phyloP scores from a whole-genome alignment of 1,139 yeast species.

The Debaryomyces sp. region DNA sequence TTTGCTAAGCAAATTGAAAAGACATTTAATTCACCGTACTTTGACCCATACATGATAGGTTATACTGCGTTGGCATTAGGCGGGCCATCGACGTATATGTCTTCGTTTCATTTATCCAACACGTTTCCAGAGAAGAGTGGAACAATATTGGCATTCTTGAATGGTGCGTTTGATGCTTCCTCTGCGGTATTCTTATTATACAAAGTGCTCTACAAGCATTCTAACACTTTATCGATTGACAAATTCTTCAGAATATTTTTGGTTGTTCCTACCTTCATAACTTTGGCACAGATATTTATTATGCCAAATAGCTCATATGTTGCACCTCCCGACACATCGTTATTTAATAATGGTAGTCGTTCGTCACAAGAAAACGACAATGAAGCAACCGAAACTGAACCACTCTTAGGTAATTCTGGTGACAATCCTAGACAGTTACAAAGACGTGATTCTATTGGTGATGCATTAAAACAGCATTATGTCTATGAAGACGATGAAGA shows the following conservation, averaged over 20 bases:
- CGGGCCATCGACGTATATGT: conserved; percentile 49
- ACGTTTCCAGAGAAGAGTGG: conserved; percentile 47
- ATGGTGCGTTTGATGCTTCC: conserved; percentile 52
- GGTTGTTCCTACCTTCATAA: conserved; percentile 43
- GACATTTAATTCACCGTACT: conserved; percentile 15
- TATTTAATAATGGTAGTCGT: conserved; percentile 18
- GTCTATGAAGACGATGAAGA: conserved; percentile 42
- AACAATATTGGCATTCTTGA: conserved; percentile 43
- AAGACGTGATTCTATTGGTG: conserved; percentile 49
- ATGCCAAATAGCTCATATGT: conserved; percentile 48
- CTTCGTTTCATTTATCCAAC: conserved; percentile 49
- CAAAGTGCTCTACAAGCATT: conserved; percentile 30
- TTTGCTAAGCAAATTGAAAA: conserved; percentile 24
- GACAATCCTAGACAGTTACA: conserved; percentile 4
- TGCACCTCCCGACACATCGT: conserved; percentile 31
- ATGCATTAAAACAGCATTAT: conserved; percentile 49
- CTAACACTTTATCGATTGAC: conserved; percentile 30
- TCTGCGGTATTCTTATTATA: conserved; percentile 48
- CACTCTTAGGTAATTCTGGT: conserved; percentile 17
- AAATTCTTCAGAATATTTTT: conserved; percentile 40
- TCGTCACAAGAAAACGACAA: conserved; percentile 22
- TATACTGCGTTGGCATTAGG: conserved; percentile 48
- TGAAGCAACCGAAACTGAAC: conserved; percentile 23
- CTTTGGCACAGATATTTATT: conserved; percentile 39
- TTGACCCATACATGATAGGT: conserved; percentile 47